Evolutionary conservation across 2,329 filamentous ascomycete species (phyloP).

Genomic region (Diatrype stigma): DNA sequence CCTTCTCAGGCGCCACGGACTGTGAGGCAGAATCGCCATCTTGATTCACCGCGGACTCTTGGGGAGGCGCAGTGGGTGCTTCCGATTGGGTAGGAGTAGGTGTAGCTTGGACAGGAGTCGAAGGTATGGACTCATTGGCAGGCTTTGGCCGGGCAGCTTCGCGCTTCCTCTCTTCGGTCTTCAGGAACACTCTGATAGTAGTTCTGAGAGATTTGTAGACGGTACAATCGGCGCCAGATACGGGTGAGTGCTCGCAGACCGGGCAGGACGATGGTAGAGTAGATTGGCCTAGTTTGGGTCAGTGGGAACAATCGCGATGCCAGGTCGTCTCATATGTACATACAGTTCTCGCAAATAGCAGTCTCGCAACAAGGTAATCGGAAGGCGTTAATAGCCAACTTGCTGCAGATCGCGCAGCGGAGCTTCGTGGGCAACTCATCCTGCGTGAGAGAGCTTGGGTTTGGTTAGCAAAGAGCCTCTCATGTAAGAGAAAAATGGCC

Average conservation of each 20-base stretch:
- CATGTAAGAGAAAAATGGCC: not conserved
- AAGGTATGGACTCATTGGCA: constrained; percentile 34
- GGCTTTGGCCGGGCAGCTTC: constrained; percentile 56
- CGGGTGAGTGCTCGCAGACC: constrained; percentile 86
- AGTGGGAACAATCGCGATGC: constrained; percentile 3
- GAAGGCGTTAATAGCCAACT: constrained; percentile 84
- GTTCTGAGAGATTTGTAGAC: constrained; percentile 87
- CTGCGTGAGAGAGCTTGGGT: constrained; percentile 64
- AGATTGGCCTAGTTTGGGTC: constrained; percentile 61
- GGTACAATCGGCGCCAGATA: constrained; percentile 81
- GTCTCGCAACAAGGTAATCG: constrained; percentile 94
- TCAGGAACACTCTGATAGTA: constrained; percentile 86
- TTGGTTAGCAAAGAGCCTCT: constrained; percentile 10
- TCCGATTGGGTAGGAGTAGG: constrained; percentile 29
- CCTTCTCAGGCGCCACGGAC: not conserved
- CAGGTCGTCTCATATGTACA: constrained; percentile 27
- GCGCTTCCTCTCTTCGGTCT: constrained; percentile 86
- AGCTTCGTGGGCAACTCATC: constrained; percentile 95
- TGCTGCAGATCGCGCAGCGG: constrained; percentile 89
- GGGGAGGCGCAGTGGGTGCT: constrained; percentile 16
- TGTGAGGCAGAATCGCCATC: constrained; percentile 6
- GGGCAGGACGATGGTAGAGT: constrained; percentile 77
- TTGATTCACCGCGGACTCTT: constrained; percentile 6
- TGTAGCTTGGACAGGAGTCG: constrained; percentile 38
- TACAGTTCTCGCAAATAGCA: constrained; percentile 87